Percentiles rank a stretch among this genome's conserved stretches.
These are phyloP conservation scores for Hirsutella minnesotensis DNA, from an alignment of 2,329 filamentous ascomycete species.

Conservation along the genomic window DNA sequence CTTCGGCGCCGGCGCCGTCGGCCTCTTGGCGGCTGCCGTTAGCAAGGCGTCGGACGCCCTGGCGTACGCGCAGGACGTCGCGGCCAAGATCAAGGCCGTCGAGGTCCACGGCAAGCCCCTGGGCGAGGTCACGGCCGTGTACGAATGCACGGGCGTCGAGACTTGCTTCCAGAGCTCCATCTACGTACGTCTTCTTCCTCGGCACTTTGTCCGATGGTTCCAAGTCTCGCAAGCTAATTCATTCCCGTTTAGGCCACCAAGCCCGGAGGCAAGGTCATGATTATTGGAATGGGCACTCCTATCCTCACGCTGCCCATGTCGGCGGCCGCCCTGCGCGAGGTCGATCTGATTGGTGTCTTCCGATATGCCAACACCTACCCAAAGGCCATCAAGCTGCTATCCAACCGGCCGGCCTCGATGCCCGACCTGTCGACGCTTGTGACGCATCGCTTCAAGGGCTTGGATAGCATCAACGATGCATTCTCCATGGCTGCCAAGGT, in stretches of 20 bases:
- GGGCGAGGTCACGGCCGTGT: conserved; percentile 54
- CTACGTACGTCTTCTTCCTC: conserved; percentile 35
- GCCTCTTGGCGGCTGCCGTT: conserved; percentile 48
- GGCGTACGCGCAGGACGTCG: conserved; percentile 35
- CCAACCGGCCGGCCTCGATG: conserved; percentile 36
- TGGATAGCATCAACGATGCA: conserved; percentile 51
- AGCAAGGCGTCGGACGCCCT: conserved; percentile 31
- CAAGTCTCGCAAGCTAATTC: background rate
- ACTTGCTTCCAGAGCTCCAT: conserved; percentile 65
- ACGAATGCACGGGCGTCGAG: conserved; percentile 72
- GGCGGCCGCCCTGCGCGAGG: conserved; percentile 55
- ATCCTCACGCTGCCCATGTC: conserved; percentile 59
- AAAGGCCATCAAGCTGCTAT: conserved; percentile 36
- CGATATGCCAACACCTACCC: conserved; percentile 67
- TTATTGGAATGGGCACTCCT: conserved; percentile 64
- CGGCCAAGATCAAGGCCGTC: conserved; percentile 27
- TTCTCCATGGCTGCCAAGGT: conserved; percentile 63
- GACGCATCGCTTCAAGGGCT: conserved; percentile 56
- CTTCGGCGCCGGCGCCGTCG: conserved; percentile 50
- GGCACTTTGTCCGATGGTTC: background rate
- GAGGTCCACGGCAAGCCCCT: conserved; percentile 32
- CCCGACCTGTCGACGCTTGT: conserved; percentile 57
- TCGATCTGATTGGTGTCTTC: conserved; percentile 61
- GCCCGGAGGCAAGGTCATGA: conserved; percentile 56
- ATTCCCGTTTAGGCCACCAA: conserved; percentile 34